phyloP scores from a whole-genome alignment of 305 asterid genomes.

The Fraxinus xanthoxyloides region DNA sequence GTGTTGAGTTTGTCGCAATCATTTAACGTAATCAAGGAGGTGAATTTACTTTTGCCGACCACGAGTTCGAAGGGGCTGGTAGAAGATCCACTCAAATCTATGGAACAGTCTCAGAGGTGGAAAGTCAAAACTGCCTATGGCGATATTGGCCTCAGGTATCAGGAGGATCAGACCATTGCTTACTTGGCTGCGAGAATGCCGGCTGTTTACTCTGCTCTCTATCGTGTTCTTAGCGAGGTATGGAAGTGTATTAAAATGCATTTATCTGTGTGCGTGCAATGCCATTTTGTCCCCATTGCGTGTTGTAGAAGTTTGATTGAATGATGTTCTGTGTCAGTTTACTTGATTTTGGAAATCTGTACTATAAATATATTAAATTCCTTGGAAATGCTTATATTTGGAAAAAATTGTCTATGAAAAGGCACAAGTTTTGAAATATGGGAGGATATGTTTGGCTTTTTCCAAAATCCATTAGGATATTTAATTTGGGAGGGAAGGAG shows the following conservation, averaged over 20 bases:
- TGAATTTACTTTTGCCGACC: conserved; percentile 67
- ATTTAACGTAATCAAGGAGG: conserved; percentile 70
- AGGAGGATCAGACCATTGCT: conserved; percentile 79
- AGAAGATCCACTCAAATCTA: conserved; percentile 71
- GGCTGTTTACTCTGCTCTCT: conserved; percentile 80
- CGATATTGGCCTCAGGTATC: conserved; percentile 74
- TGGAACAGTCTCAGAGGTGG: conserved; percentile 80
- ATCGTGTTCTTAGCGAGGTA: conserved; percentile 90
- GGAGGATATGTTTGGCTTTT: background rate
- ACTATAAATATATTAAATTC: background rate
- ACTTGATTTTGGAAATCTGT: background rate
- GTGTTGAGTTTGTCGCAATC: conserved; percentile 79
- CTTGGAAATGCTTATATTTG: background rate
- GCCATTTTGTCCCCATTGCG: background rate
- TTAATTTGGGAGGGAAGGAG: conserved; percentile 12
- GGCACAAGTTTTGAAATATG: background rate
- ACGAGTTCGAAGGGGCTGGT: conserved; percentile 75
- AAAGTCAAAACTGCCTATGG: conserved; percentile 68
- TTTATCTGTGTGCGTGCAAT: background rate
- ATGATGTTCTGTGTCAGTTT: conserved; percentile 5
- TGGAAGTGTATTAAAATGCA: conserved; percentile 10
- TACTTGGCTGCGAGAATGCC: conserved; percentile 99
- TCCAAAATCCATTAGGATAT: background rate
- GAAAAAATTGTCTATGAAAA: background rate
- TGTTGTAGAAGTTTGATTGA: background rate